Conservation (phyloP, 805 yeast species). For the Sugiyamaella boreocaroliniensis region DNA sequence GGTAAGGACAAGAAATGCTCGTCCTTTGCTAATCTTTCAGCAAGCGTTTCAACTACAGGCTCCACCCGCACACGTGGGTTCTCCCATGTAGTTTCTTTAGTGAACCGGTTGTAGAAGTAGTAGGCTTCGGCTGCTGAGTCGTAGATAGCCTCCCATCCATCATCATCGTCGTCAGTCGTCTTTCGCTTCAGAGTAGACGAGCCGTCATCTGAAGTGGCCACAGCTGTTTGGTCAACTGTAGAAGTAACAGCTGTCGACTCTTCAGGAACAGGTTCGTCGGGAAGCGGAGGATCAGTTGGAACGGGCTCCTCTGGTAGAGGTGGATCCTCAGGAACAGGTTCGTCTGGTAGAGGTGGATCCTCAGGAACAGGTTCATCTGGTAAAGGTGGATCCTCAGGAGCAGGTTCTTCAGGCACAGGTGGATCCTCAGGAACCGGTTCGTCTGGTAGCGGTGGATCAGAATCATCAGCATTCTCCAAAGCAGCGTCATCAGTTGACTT, state of each 20-base stretch:
- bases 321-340: constrained; percentile 2
- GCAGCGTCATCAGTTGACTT: background rate
- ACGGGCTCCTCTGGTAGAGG: constrained; percentile 6
- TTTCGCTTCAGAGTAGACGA: background rate
- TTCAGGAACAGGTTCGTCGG: constrained; percentile 1
- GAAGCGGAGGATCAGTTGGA: constrained; percentile 7
- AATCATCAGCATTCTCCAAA: background rate
- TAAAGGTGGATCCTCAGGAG: constrained; percentile 11
- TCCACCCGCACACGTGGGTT: constrained; percentile 17
- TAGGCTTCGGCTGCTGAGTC: constrained; percentile 18
- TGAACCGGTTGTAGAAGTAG: constrained; percentile 24
- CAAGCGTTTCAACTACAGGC: constrained; percentile 1
- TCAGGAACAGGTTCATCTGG: constrained; percentile 3
- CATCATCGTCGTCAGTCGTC: constrained; percentile 7
- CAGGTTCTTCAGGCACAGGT: constrained; percentile 14
- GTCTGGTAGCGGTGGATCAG: background rate
- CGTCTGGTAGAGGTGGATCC: constrained; percentile 7
- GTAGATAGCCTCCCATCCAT: constrained; percentile 26
- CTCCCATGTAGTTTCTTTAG: constrained; percentile 24
- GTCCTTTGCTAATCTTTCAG: constrained; percentile 11
- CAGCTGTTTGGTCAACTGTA: too few species aligned
- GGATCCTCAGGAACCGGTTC: constrained; percentile 4
- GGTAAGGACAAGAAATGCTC: constrained; percentile 8
- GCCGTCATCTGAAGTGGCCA: too few species aligned
- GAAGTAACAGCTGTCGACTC: too few species aligned